phyloP scores from a whole-genome alignment of 78 protist genomes.

The Tieghemostelium lacteum region DNA sequence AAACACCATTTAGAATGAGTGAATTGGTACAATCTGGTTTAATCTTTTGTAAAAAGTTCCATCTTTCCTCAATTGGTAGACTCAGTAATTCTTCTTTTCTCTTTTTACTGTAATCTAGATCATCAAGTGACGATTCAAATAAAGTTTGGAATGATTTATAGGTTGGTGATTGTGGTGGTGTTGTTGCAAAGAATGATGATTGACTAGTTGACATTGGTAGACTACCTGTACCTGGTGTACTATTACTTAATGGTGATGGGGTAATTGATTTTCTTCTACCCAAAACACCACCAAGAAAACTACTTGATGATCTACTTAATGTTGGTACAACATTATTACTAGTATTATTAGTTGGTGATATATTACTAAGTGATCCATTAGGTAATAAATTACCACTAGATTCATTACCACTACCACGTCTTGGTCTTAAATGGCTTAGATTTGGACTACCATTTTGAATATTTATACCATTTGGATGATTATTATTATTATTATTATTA shows the following conservation, averaged over 20 bases:
- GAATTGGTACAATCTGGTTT: conserved; percentile 74
- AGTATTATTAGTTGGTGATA: background rate
- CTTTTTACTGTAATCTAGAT: conserved; percentile 47
- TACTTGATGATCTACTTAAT: conserved; percentile 1
- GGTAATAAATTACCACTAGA: background rate
- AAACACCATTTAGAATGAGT: conserved; percentile 22
- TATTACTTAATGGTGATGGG: background rate
- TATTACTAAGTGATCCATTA: background rate
- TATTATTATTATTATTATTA: conserved; percentile 14
- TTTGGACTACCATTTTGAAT: background rate
- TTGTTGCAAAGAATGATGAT: background rate
- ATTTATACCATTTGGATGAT: background rate
- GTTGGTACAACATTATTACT: background rate
- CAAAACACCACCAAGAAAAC: conserved; percentile 13
- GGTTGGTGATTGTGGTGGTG: conserved; percentile 46
- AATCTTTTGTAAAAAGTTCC: conserved; percentile 54
- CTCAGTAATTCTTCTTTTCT: conserved; percentile 48
- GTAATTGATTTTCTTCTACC: background rate
- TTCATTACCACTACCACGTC: conserved; percentile 8
- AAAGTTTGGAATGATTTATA: conserved; percentile 50
- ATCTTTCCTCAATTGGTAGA: conserved; percentile 46
- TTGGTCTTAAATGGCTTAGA: background rate
- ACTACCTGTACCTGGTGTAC: background rate
- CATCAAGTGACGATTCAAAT: conserved; percentile 49
- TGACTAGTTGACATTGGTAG: background rate